A percentile compares a stretch with the other conserved stretches of the same genome.
phyloP scores from a whole-genome alignment of 148 eudicot genomes.

The Linanthus parryae region DNA sequence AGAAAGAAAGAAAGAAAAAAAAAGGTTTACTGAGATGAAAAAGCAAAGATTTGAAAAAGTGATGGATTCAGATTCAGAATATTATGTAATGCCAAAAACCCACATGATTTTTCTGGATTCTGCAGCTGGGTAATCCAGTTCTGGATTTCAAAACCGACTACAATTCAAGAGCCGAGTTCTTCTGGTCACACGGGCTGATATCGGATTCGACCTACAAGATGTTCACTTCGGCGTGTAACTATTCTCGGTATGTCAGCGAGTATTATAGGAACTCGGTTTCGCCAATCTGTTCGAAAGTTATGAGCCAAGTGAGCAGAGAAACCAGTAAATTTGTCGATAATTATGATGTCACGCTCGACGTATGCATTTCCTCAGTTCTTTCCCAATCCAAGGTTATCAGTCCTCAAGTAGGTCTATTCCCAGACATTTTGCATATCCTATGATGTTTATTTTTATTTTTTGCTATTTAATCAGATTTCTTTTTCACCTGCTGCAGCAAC shows the following conservation, averaged over 20 bases:
- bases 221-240: conserved; percentile 79
- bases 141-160: conserved; percentile 82
- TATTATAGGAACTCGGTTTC: conserved; percentile 73
- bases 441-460: not conserved
- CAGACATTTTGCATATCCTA: not conserved
- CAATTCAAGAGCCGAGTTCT: conserved; percentile 93
- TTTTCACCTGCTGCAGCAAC: conserved; percentile 53
- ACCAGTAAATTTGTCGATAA: conserved; percentile 90
- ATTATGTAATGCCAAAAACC: too few relatives aligned
- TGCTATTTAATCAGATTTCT: too few relatives aligned
- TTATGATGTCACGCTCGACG: conserved; percentile 95
- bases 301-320: conserved; percentile 70
- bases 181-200: conserved; percentile 97
- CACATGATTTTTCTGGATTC: not conserved
- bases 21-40: too few relatives aligned
- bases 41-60: too few relatives aligned
- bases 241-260: conserved; percentile 82
- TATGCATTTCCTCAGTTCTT: conserved; percentile 78
- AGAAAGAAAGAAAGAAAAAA: too few relatives aligned
- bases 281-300: conserved; percentile 63
- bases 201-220: conserved; percentile 84
- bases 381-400: conserved; percentile 76
- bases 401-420: conserved; percentile 44
- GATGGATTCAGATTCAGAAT: too few relatives aligned
- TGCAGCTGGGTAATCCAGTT: conserved; percentile 93